These are phyloP conservation scores for Kregervanrija pseudodelftensis DNA, from an alignment of 805 yeast species.

Conservation along the genomic window DNA sequence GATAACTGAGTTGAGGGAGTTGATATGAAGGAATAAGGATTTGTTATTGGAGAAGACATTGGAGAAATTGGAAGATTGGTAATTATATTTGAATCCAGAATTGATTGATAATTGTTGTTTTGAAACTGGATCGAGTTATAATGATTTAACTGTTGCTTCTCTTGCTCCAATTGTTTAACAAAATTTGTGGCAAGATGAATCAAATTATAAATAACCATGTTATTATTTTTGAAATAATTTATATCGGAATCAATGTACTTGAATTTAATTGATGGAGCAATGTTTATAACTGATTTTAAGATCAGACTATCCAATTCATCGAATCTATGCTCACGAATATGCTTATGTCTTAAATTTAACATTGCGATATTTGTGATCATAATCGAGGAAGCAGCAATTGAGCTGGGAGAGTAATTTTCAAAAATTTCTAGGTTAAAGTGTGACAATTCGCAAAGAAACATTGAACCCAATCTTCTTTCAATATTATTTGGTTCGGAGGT, in stretches of 20 bases:
- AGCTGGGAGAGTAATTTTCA: conserved; percentile 38
- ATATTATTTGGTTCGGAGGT: conserved; percentile 28
- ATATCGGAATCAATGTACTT: conserved; percentile 18
- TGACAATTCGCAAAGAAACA: conserved; percentile 59
- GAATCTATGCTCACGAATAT: conserved; percentile 22
- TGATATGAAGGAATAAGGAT: no score
- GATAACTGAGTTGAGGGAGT: conserved; percentile 9
- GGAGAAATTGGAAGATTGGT: conserved; percentile 22
- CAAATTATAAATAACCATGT: conserved; percentile 18
- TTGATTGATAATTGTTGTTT: no score
- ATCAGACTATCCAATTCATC: conserved; percentile 24
- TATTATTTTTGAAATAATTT: conserved; percentile 9
- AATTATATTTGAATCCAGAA: neutral
- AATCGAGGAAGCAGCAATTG: conserved; percentile 46
- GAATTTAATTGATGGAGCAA: conserved; percentile 20
- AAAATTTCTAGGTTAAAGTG: conserved; percentile 56
- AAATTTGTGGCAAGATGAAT: conserved; percentile 21
- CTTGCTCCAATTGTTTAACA: conserved; percentile 18
- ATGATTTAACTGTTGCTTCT: conserved; percentile 6
- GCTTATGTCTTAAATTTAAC: conserved; percentile 31
- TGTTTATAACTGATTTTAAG: conserved; percentile 16
- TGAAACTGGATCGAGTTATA: no score
- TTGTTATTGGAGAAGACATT: conserved; percentile 20
- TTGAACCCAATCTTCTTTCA: conserved; percentile 48
- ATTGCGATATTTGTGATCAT: conserved; percentile 40